These are phyloP conservation scores for Triangularia setosa DNA, from an alignment of 2,329 filamentous ascomycete genomes.

Conservation along the genomic window DNA sequence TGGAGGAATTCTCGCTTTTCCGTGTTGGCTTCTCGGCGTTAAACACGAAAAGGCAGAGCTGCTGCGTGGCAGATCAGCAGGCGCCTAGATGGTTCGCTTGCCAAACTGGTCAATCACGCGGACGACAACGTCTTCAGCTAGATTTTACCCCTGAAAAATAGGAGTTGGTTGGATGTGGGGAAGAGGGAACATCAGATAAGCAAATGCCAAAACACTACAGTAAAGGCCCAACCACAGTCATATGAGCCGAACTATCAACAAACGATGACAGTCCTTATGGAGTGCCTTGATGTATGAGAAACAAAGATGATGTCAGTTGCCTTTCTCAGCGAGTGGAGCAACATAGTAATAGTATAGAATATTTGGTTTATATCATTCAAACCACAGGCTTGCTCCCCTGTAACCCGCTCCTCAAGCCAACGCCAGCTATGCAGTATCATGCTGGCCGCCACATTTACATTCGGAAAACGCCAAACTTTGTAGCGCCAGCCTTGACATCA, in stretches of 20 bases:
- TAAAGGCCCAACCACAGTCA: not conserved
- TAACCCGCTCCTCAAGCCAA: not conserved
- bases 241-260: not conserved
- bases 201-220: not conserved
- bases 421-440: not conserved
- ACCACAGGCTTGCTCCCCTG: not conserved
- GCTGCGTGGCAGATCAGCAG: not conserved
- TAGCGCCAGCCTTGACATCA: constrained; percentile 56
- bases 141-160: not conserved
- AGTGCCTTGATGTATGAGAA: not conserved
- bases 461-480: constrained; percentile 75
- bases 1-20: not conserved
- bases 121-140: not conserved
- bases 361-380: not conserved
- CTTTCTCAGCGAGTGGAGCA: not conserved
- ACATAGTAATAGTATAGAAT: not conserved
- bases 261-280: not conserved
- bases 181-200: not conserved
- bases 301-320: not conserved
- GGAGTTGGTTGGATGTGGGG: not conserved
- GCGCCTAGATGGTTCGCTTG: not conserved
- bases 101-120: not conserved
- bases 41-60: not conserved
- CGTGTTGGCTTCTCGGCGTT: not conserved
- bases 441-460: constrained; percentile 53